Base-by-base conservation (phyloP, 495 filamentous ascomycete genomes). In the Podospora pseudocomata region DNA sequence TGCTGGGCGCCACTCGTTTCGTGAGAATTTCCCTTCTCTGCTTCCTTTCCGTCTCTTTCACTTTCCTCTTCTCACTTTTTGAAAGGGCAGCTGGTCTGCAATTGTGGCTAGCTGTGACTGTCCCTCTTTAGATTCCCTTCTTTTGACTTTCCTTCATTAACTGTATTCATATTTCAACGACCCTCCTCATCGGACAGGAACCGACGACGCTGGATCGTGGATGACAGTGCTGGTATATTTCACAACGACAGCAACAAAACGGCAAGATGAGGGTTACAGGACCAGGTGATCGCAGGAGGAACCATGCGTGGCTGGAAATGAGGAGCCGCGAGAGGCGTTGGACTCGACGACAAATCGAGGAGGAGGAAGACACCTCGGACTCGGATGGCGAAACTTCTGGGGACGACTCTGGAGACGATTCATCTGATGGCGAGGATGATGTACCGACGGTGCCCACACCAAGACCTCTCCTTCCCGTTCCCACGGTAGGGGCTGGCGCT, bases 81-180 rank as follows among this genome's bases (percentile, higher is more conserved):
- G 66, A 27, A n/a, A 67, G 54, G 63, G 68, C 71, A 68, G 66
- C 68, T 67, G 68, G 68, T 67, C 70, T 70, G 65, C 67, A 32
- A 56, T 70, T 49, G 59, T 30, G 64, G 63, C 64, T 62, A 63
- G 63, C 59, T 59, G 34, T 34, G 55, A 44, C 60, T 68, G 59
- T n/a, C 0, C 19, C 5, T 65, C 54, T 66, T 26, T 61, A 27
- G 65, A 11, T 63, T 60, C 2, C 34, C 18, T 58, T 65, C 20
- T 39, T 32, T 63, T 49, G 1, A 4, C 62, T 30, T 63, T 34
- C 49, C n/a, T 70, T 49, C 34, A 30, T 49, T 68, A 18, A 53
- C 54, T 57, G 23, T 61, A 27, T 26, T 60, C 49, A 16, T 26
- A 32, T 30, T 65, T 28, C n/a, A 23, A 23, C 28, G n/a, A 18